Conservation (phyloP, 768 basidiomycete genomes). For the Termitomyces sp. region DNA sequence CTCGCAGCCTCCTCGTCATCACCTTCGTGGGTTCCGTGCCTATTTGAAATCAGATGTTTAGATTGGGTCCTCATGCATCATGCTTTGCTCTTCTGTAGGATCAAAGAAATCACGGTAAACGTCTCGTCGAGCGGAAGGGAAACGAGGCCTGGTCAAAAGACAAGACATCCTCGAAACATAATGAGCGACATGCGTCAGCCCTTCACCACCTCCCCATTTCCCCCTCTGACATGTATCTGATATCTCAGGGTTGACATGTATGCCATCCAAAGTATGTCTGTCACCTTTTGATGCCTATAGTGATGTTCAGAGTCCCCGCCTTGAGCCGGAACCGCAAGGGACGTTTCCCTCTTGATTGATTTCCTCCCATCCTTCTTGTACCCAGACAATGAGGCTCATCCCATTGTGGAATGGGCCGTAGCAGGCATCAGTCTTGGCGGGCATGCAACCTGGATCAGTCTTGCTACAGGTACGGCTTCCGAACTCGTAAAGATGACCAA, state of each 20-base stretch:
- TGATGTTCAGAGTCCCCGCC: not conserved
- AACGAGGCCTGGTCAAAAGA: constrained; percentile 32
- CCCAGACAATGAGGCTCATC: constrained; percentile 50
- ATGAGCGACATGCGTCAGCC: constrained; percentile 37
- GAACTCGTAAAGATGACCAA: not conserved
- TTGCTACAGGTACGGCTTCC: constrained; percentile 35
- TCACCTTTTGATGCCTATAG: not conserved
- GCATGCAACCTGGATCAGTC: constrained; percentile 73
- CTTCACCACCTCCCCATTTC: not conserved
- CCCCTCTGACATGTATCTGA: not conserved
- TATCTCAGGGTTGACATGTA: constrained; percentile 41
- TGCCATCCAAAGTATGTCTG: constrained; percentile 32
- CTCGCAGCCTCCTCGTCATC: constrained; percentile 26
- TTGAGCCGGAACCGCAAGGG: constrained; percentile 61
- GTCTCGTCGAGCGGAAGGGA: constrained; percentile 24
- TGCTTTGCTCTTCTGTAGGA: constrained; percentile 24
- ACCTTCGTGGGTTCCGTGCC: constrained; percentile 27
- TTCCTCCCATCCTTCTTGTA: constrained; percentile 72
- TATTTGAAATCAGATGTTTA: not conserved
- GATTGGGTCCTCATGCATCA: not conserved
- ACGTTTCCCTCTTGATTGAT: constrained; percentile 79
- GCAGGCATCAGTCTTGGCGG: constrained; percentile 81
- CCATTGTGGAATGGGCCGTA: constrained; percentile 63
- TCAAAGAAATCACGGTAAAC: constrained; percentile 40
- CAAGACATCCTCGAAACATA: constrained; percentile 17